Evolutionary conservation across 2,329 filamentous ascomycete species (phyloP).

Genomic region (Daldinia eschscholtzii): DNA sequence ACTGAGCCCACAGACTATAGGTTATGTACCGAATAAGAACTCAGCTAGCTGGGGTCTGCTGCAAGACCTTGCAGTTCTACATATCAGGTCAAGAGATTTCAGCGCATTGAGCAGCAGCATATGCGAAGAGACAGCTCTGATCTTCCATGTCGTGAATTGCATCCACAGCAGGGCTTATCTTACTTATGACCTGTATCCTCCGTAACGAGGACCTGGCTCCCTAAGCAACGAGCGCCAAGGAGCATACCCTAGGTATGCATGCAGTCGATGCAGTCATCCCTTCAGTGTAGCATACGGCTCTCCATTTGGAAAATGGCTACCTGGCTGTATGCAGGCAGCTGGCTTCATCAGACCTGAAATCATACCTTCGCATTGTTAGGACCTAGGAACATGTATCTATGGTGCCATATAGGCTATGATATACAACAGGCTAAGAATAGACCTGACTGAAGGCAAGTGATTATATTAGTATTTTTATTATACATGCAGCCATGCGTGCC

Average conservation of each 20-base stretch:
- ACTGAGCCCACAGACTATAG: conserved; percentile 38
- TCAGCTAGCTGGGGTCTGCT: conserved; percentile 31
- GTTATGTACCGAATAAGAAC: conserved; percentile 35
- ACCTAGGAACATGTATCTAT: conserved; percentile 26
- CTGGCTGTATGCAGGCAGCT: conserved; percentile 22
- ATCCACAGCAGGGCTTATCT: conserved; percentile 32
- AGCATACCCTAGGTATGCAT: conserved; percentile 32
- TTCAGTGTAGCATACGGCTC: conserved; percentile 34
- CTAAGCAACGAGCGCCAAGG: conserved; percentile 30
- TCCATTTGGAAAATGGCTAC: conserved; percentile 33
- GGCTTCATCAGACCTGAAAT: conserved; percentile 31
- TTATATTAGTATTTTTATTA: conserved; percentile 16
- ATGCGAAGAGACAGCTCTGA: conserved; percentile 23
- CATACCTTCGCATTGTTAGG: conserved; percentile 27
- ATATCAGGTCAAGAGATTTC: conserved; percentile 31
- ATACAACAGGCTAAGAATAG: conserved; percentile 39
- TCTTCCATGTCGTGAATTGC: conserved; percentile 19
- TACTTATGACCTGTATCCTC: conserved; percentile 36
- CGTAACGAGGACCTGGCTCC: conserved; percentile 27
- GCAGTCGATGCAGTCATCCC: conserved; percentile 44
- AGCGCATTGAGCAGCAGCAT: conserved; percentile 24
- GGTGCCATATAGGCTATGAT: conserved; percentile 30
- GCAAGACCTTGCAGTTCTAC: conserved; percentile 31
- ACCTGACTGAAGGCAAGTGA: conserved; percentile 14
- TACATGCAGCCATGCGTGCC: conserved; percentile 13